These are phyloP conservation scores for Abrus pulchellus DNA, from an alignment of 306 rosid species.

Conservation along the genomic window DNA sequence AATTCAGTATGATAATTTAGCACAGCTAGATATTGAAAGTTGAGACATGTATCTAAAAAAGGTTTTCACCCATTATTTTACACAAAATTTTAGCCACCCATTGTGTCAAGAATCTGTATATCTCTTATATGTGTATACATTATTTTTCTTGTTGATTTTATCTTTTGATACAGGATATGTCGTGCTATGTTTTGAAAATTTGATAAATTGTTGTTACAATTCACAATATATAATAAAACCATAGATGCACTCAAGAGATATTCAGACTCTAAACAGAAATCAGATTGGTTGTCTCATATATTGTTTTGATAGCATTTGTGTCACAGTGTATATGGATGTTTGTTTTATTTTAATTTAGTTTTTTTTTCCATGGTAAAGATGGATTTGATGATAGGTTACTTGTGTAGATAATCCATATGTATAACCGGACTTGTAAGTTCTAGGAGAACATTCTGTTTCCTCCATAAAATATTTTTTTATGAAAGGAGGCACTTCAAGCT, in stretches of 20 bases:
- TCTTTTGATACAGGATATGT: too few species aligned
- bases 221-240: background rate
- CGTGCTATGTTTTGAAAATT: too few species aligned
- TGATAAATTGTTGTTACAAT: too few species aligned
- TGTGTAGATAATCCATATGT: background rate
- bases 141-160: too few species aligned
- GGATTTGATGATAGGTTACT: background rate
- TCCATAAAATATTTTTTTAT: slow-evolving; percentile 19
- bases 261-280: background rate
- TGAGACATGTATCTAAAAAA: background rate
- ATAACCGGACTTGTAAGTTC: background rate
- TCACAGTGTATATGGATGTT: slow-evolving; percentile 8
- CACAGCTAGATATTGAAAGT: background rate
- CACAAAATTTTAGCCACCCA: too few species aligned
- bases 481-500: slow-evolving; percentile 9
- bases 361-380: background rate
- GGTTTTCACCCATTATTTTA: too few species aligned
- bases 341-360: background rate
- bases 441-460: slow-evolving; percentile 7
- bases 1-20: background rate
- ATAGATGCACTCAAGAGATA: background rate
- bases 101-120: too few species aligned
- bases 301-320: background rate
- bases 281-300: background rate
- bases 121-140: too few species aligned